phyloP scores from a whole-genome alignment of 345 rosid species.

The Eucalyptus sideroxylon region DNA sequence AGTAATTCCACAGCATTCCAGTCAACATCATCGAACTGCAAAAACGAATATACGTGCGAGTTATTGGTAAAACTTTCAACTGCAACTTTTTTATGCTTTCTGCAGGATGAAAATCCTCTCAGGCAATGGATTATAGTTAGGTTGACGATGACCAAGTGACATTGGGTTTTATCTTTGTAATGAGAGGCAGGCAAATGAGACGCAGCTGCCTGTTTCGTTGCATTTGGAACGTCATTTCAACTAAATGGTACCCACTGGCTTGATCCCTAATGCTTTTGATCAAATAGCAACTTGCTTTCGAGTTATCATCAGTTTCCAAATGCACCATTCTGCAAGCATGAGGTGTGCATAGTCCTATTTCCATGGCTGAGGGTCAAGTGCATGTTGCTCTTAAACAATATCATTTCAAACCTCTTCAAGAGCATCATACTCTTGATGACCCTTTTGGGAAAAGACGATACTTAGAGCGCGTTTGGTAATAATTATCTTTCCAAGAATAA shows the following conservation, averaged over 20 bases:
- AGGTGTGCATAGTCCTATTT: neutral
- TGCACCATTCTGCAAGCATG: neutral
- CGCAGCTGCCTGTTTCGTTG: neutral
- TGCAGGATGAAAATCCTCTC: neutral
- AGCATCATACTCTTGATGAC: neutral
- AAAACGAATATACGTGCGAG: neutral
- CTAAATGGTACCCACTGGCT: neutral
- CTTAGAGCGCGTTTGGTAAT: fast-evolving
- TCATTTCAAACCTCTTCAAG: neutral
- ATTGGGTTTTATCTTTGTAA: neutral
- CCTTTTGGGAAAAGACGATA: neutral
- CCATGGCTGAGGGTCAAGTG: neutral
- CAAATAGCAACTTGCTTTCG: neutral
- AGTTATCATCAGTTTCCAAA: neutral
- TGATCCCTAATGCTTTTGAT: neutral
- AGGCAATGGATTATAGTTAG: neutral
- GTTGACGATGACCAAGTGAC: neutral
- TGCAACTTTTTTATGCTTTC: neutral
- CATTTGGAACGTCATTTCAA: neutral
- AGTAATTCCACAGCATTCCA: neutral
- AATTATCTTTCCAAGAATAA: fast-evolving
- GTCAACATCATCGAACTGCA: neutral
- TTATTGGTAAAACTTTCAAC: neutral
- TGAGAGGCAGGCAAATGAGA: neutral
- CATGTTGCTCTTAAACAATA: neutral